Conservation (phyloP, 305 asterid species). For the Fraxinus dipetala region DNA sequence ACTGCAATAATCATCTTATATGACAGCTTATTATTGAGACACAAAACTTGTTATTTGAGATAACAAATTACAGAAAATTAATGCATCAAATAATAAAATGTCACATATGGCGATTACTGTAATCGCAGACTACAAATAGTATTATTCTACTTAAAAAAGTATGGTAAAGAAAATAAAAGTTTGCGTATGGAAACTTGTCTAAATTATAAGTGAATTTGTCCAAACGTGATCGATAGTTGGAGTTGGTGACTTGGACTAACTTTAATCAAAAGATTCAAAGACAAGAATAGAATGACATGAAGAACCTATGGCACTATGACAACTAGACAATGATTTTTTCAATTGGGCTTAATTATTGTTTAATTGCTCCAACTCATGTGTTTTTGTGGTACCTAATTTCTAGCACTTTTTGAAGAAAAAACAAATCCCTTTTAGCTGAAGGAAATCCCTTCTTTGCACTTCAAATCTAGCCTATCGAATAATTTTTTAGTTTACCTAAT, state of each 20-base stretch:
- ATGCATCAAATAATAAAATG: too few relatives aligned
- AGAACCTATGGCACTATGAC: slow-evolving; percentile 32
- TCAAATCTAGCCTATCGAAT: too few relatives aligned
- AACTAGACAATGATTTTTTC: slow-evolving; percentile 20
- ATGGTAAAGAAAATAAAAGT: slow-evolving; percentile 24
- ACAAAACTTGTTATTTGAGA: too few relatives aligned
- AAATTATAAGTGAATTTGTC: slow-evolving; percentile 32
- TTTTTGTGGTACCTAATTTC: neutral
- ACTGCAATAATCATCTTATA: too few relatives aligned
- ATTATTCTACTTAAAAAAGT: neutral
- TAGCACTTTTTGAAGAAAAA: neutral
- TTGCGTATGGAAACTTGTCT: slow-evolving; percentile 27
- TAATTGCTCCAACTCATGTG: neutral
- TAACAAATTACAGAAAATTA: too few relatives aligned
- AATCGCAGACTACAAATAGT: too few relatives aligned
- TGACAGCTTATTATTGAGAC: too few relatives aligned
- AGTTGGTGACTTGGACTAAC: slow-evolving; percentile 42
- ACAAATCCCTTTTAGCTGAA: neutral
- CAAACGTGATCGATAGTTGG: slow-evolving; percentile 49
- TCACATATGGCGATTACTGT: too few relatives aligned
- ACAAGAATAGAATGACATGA: slow-evolving; percentile 41
- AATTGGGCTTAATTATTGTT: slow-evolving; percentile 26
- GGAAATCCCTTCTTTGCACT: too few relatives aligned
- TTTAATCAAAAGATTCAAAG: slow-evolving; percentile 26
- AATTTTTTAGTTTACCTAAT: too few relatives aligned